Evolutionary conservation across 768 basidiomycete species (phyloP), one percentile per base, ranked within the genome.

Genomic region (Tricholoma saponaceum): DNA sequence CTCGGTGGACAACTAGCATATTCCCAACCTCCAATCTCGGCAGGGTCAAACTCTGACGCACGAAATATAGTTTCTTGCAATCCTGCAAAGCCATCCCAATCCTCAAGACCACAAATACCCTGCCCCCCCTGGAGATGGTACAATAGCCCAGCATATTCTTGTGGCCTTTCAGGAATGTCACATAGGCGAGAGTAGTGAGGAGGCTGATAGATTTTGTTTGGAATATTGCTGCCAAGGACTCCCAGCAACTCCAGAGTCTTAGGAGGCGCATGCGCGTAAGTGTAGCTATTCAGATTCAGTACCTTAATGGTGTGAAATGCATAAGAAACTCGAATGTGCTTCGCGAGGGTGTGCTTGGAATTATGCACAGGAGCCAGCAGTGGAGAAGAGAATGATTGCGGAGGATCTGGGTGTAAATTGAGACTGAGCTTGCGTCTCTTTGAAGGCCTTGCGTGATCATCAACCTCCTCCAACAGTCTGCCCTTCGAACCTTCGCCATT

Each of bases 121-220:
- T 80, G 75, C 1, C 82, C 83, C 4, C 89, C 86, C 62, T 86
- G 85, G 20, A 95, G 73, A 39, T 76, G 75, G 69, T 89, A 95
- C n/a, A 82, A 65, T 0, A 91, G 69, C 0, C 94, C 95, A 20
- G 85, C 93, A 68, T 87, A 95, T 72, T 92, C 89, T 63, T 84
- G 79, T 2, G 86, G 72, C n/a, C 74, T 71, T 30, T 79, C 78
- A 0, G 93, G 88, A 0, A 86, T 79, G 67, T 98, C 96, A 4
- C 64, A 62, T 22, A 78, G 76, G 52, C 83, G 81, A 5, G 91
- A 92, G 66, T 92, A 99, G 70, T 82, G 87, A 0, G 95, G 90
- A n/a, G 81, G 74, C 46, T 79, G 83, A 70, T 97, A 95, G 22
- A 89, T 68, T 62, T 83, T 85, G 47, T 67, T 72, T 4, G 84